A percentile compares a stretch with the other conserved stretches of the same genome.
Evolutionary conservation across 129 eudicot genomes (phyloP).

Genomic region (Flaveria trinervia): DNA sequence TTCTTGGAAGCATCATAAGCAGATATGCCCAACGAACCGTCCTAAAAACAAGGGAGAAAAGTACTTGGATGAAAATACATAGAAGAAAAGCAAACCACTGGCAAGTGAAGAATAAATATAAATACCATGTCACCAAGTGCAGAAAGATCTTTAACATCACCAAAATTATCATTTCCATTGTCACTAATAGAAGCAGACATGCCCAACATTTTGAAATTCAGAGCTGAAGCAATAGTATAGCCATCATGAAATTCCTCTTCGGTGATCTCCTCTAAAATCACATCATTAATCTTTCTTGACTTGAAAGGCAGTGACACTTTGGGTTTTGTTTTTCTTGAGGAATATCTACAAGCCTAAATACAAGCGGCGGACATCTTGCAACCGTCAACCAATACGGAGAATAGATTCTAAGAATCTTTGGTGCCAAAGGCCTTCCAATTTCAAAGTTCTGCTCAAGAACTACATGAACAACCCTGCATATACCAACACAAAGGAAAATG

Average conservation of each 20-base stretch:
- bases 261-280: conserved; percentile 70
- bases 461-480: conserved; percentile 74
- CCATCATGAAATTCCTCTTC: conserved; percentile 91
- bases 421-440: conserved; percentile 59
- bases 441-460: conserved; percentile 75
- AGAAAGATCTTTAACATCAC: conserved; percentile 80
- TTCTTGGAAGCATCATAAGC: conserved; percentile 74
- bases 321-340: conserved; percentile 38
- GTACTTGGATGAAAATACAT: conserved; percentile 4
- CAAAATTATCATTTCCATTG: conserved; percentile 65
- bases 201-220: conserved; percentile 72
- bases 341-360: conserved; percentile 57
- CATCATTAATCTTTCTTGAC: conserved; percentile 52
- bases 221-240: conserved; percentile 77
- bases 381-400: conserved; percentile 79
- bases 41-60: conserved; percentile 38
- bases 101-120: background rate
- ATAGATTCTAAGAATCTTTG: conserved; percentile 63
- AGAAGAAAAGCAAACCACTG: conserved; percentile 5
- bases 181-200: conserved; percentile 68
- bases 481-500: conserved; percentile 20
- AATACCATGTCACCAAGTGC: conserved; percentile 92
- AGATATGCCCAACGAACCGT: conserved; percentile 74
- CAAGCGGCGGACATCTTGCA: conserved; percentile 84
- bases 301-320: conserved; percentile 56